phyloP scores from a whole-genome alignment of 2,329 filamentous ascomycete species.

The Simplicillium sp. region DNA sequence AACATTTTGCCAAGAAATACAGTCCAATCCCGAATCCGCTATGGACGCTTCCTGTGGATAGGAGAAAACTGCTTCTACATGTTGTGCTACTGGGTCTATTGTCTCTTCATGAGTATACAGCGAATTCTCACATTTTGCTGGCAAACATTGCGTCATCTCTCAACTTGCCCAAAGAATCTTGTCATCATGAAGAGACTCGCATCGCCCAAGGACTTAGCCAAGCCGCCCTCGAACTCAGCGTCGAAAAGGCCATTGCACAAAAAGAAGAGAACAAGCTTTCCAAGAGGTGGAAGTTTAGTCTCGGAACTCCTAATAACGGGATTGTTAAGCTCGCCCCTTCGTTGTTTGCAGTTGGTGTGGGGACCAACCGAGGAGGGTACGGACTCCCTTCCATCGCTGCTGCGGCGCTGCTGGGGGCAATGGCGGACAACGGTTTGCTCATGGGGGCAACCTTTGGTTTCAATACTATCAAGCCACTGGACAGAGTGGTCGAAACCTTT shows the following conservation, averaged over 20 bases:
- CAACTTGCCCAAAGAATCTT: slow-evolving; percentile 51
- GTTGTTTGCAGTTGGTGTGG: slow-evolving; percentile 69
- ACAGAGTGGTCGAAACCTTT: slow-evolving; percentile 83
- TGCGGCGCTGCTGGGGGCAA: slow-evolving; percentile 67
- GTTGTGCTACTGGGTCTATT: slow-evolving; percentile 62
- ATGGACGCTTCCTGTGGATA: slow-evolving; percentile 47
- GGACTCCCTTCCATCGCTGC: slow-evolving; percentile 66
- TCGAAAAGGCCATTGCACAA: slow-evolving; percentile 18
- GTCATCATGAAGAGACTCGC: slow-evolving; percentile 64
- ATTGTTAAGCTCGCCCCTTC: slow-evolving; percentile 70
- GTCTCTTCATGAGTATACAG: slow-evolving; percentile 67
- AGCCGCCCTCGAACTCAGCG: slow-evolving; percentile 46
- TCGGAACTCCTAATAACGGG: slow-evolving; percentile 33
- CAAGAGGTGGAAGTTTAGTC: slow-evolving; percentile 63
- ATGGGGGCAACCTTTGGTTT: slow-evolving; percentile 85
- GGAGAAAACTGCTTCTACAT: slow-evolving; percentile 60
- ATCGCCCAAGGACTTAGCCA: slow-evolving; percentile 67
- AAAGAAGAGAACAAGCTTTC: slow-evolving; percentile 54
- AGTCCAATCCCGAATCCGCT: slow-evolving; percentile 53
- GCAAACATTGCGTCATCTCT: slow-evolving; percentile 62
- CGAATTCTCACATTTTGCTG: slow-evolving; percentile 64
- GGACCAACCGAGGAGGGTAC: slow-evolving; percentile 66
- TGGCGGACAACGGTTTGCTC: slow-evolving; percentile 70
- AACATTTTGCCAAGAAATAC: slow-evolving; percentile 39
- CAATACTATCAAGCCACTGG: slow-evolving; percentile 76